Conservation (phyloP, 768 basidiomycete species). For the Trametes villosa region DNA sequence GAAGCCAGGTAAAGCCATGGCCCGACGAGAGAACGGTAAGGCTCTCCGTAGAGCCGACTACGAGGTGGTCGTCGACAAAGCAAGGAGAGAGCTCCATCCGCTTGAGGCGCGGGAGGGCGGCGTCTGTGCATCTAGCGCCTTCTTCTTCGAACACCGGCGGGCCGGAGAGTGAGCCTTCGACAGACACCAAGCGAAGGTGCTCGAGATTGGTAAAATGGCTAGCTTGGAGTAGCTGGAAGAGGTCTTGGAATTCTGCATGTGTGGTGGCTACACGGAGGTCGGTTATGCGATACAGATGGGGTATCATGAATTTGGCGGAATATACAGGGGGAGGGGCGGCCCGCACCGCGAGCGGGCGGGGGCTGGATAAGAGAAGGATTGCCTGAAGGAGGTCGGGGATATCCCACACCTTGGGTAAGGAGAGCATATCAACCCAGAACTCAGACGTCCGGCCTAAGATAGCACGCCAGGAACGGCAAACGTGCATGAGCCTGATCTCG, state of each 20-base stretch:
- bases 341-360: background rate
- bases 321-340: background rate
- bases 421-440: constrained; percentile 11
- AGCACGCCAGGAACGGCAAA: background rate
- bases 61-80: background rate
- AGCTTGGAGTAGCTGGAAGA: background rate
- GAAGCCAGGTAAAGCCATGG: too few species aligned
- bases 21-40: background rate
- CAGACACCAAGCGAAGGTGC: background rate
- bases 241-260: background rate
- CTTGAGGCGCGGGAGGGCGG: background rate
- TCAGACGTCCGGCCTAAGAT: background rate
- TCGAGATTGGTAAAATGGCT: background rate
- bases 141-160: background rate
- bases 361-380: background rate
- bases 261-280: background rate
- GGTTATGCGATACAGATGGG: background rate
- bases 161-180: background rate
- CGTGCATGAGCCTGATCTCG: background rate
- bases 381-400: background rate
- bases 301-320: background rate
- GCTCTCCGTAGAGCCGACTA: background rate
- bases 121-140: background rate
- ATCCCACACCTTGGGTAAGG: background rate
- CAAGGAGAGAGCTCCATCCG: background rate